Base-by-base conservation (phyloP, 2,329 filamentous ascomycete genomes). In the Fusarium nurragi region DNA sequence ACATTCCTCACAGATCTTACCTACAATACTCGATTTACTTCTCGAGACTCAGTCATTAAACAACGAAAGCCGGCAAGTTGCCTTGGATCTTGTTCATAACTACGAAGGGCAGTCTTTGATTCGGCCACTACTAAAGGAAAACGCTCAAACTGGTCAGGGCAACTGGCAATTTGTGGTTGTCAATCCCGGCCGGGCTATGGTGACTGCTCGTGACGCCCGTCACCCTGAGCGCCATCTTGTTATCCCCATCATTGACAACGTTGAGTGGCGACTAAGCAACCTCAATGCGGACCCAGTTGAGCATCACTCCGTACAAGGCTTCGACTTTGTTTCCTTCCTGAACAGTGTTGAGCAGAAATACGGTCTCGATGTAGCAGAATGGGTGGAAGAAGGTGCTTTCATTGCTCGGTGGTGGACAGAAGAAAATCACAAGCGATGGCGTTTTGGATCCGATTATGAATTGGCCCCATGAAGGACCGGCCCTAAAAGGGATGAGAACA, bases 401-500 rank as follows among this genome's bases (percentile, higher is more conserved):
- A 64, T 76, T 12, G 69, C 70, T 4, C 65, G 73, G 3, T 77
- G 76, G 74, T 77, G 73, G 72, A 68, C 74, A 6, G 69, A 76
- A 25, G 75, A 77, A 39, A 76, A 77, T 46, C 66, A 65, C 30
- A 76, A 73, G 55, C 71, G 74, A 55, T 77, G 74, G 69, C 74
- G 72, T 37, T 75, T 71, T 59, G 68, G 58, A 11, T 26, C 49
- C 19, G 63, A 65, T 22, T 50, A 43, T 0, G 32, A 57, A 14
- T 11, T 28, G 6, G 8, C 4, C 13, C 4, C 30, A 6, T 32
- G 6, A 32, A 16, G 13, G 14, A 32, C 13, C 8, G 5, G 2
- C 13, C 13, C 6, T 12, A 2, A 16, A 32, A 6, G 13, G 6
- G 7, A 8, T 16, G 6, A 13, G 6, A 14, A 14, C 14, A 14